These are phyloP conservation scores for Linnemannia hyalina DNA, from an alignment of 192 early-diverging fungal species.

Conservation along the genomic window DNA sequence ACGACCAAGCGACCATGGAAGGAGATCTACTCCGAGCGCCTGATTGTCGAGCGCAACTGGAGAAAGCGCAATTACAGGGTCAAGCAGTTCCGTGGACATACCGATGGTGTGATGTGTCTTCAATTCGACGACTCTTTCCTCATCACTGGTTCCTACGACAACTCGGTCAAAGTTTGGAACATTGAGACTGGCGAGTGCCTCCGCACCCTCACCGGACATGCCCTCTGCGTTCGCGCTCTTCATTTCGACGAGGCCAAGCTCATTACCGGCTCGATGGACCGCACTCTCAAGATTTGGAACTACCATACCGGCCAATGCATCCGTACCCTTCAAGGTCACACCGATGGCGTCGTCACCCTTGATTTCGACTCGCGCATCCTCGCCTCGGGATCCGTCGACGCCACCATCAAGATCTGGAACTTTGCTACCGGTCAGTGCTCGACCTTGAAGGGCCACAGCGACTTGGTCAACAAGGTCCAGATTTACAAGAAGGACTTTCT, in stretches of 20 bases:
- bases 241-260: constrained; percentile 96
- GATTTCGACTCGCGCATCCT: constrained; percentile 85
- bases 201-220: constrained; percentile 85
- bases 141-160: constrained; percentile 92
- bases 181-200: constrained; percentile 83
- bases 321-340: constrained; percentile 81
- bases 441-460: constrained; percentile 85
- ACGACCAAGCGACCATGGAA: constrained; percentile 79
- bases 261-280: constrained; percentile 94
- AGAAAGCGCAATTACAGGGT: constrained; percentile 79
- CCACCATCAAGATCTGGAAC: constrained; percentile 91
- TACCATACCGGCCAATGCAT: constrained; percentile 90
- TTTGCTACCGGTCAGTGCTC: constrained; percentile 72
- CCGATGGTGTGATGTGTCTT: constrained; percentile 89
- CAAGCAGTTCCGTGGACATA: constrained; percentile 80
- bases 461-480: constrained; percentile 93
- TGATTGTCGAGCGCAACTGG: constrained; percentile 96
- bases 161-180: constrained; percentile 93
- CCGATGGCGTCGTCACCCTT: constrained; percentile 83
- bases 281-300: constrained; percentile 94
- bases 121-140: constrained; percentile 88
- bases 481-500: constrained; percentile 75
- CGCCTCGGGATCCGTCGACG: constrained; percentile 88
- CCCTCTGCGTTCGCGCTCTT: constrained; percentile 84
- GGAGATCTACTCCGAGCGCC: constrained; percentile 95